Evolutionary conservation across 1,139 yeast genomes (phyloP).

Genomic region (Diutina sp.): DNA sequence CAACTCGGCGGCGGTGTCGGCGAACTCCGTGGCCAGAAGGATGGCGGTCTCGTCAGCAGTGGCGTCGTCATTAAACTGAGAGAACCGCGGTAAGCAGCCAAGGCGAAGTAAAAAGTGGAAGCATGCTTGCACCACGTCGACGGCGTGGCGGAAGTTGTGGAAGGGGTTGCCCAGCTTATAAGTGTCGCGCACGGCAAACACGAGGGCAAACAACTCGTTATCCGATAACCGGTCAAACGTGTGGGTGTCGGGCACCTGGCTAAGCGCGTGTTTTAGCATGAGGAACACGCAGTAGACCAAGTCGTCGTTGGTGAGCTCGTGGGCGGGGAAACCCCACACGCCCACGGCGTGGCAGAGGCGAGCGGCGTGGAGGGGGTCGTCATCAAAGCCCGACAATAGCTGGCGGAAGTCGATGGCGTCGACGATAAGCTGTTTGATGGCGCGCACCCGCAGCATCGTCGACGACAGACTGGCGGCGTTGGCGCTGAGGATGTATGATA

Average conservation of each 20-base stretch:
- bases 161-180: slow-evolving; percentile 80
- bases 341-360: slow-evolving; percentile 21
- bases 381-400: slow-evolving; percentile 11
- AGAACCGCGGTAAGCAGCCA: slow-evolving; percentile 30
- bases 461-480: slow-evolving; percentile 13
- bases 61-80: slow-evolving; percentile 22
- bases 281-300: slow-evolving; percentile 46
- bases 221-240: slow-evolving; percentile 15
- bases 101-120: slow-evolving; percentile 46
- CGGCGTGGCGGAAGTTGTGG: slow-evolving; percentile 92
- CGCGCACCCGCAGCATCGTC: slow-evolving; percentile 13
- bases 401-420: slow-evolving; percentile 26
- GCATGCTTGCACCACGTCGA: slow-evolving; percentile 88
- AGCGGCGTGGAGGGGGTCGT: neutral
- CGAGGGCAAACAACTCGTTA: slow-evolving; percentile 40
- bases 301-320: slow-evolving; percentile 55
- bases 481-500: slow-evolving; percentile 15
- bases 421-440: slow-evolving; percentile 17
- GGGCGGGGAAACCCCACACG: slow-evolving; percentile 56
- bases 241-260: slow-evolving; percentile 11
- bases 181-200: slow-evolving; percentile 56
- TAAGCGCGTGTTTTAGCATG: slow-evolving; percentile 34
- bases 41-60: slow-evolving; percentile 3
- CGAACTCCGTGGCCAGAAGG: neutral
- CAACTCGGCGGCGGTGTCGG: neutral